Percentiles rank a stretch among this genome's conserved stretches.
These are phyloP conservation scores for Phlebopus sp. DNA, from an alignment of 1,284 basidiomycete species.

Conservation along the genomic window DNA sequence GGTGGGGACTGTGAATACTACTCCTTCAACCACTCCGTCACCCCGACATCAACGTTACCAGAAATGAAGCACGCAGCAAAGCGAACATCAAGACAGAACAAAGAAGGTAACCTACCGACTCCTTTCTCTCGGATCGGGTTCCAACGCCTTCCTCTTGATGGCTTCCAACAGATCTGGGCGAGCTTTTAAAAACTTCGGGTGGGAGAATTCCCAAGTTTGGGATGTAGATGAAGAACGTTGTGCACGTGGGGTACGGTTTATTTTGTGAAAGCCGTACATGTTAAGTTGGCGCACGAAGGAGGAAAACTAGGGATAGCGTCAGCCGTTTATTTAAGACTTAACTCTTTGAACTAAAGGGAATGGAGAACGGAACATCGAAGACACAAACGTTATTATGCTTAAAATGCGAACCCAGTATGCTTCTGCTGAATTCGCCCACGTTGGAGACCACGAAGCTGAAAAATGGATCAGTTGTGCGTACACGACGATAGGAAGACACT, in stretches of 20 bases:
- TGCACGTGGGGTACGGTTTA: constrained; percentile 82
- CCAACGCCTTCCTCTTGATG: constrained; percentile 82
- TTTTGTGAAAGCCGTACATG: constrained; percentile 88
- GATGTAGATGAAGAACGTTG: constrained; percentile 76
- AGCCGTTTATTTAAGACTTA: background rate
- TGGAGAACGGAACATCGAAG: constrained; percentile 1
- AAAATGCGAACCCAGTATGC: constrained; percentile 77
- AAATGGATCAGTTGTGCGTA: background rate
- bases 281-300: constrained; percentile 88
- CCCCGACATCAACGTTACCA: background rate
- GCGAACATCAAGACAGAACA: background rate
- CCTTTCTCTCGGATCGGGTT: constrained; percentile 57
- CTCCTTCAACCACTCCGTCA: background rate
- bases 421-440: constrained; percentile 78
- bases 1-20: no score
- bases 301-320: constrained; percentile 58
- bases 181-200: constrained; percentile 80
- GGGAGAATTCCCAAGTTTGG: constrained; percentile 88
- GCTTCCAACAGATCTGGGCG: constrained; percentile 82
- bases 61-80: background rate
- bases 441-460: constrained; percentile 76
- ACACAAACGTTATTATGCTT: constrained; percentile 76
- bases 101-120: constrained; percentile 21
- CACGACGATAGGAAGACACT: constrained; percentile 1
- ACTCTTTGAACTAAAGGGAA: constrained; percentile 3